phyloP scores from a whole-genome alignment of 1,284 basidiomycete species.

The Trametes pubescens region DNA sequence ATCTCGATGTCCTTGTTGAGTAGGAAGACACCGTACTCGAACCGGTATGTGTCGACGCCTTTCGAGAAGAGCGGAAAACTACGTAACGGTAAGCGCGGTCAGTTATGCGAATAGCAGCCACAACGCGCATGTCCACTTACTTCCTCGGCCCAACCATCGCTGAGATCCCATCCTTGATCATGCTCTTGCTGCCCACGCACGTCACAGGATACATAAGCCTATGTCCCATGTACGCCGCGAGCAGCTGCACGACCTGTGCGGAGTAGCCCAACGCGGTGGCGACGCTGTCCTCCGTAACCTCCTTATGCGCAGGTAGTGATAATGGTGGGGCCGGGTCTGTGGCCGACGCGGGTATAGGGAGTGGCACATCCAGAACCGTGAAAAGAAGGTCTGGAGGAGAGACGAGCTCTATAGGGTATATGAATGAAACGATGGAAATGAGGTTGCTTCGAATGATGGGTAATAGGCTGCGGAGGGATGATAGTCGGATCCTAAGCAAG shows the following conservation, averaged over 20 bases:
- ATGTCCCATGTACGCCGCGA: slow-evolving; percentile 82
- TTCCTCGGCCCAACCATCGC: slow-evolving; percentile 93
- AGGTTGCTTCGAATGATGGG: slow-evolving; percentile 70
- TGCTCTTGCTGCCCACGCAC: slow-evolving; percentile 86
- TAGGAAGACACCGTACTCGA: slow-evolving; percentile 97
- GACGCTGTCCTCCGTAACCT: slow-evolving; percentile 84
- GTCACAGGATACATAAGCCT: slow-evolving; percentile 90
- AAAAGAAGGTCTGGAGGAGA: slow-evolving; percentile 86
- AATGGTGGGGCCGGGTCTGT: slow-evolving; percentile 90
- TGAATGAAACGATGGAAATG: slow-evolving; percentile 76
- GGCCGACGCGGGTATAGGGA: slow-evolving; percentile 81
- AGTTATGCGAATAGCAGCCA: slow-evolving; percentile 29
- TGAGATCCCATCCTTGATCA: slow-evolving; percentile 91
- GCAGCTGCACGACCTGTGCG: slow-evolving; percentile 83
- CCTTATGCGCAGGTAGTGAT: slow-evolving; percentile 66
- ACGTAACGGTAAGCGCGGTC: neutral
- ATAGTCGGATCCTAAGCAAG: slow-evolving; percentile 52
- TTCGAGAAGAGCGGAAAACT: slow-evolving; percentile 95
- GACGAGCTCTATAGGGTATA: slow-evolving; percentile 90
- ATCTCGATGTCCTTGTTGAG: slow-evolving; percentile 98
- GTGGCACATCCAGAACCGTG: slow-evolving; percentile 82
- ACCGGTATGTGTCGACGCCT: slow-evolving; percentile 95
- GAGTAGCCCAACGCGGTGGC: slow-evolving; percentile 90
- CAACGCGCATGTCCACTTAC: slow-evolving; percentile 55
- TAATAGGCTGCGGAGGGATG: slow-evolving; percentile 57